Base-by-base conservation (phyloP, 2,329 filamentous ascomycete genomes). In the Diatrype stigma region DNA sequence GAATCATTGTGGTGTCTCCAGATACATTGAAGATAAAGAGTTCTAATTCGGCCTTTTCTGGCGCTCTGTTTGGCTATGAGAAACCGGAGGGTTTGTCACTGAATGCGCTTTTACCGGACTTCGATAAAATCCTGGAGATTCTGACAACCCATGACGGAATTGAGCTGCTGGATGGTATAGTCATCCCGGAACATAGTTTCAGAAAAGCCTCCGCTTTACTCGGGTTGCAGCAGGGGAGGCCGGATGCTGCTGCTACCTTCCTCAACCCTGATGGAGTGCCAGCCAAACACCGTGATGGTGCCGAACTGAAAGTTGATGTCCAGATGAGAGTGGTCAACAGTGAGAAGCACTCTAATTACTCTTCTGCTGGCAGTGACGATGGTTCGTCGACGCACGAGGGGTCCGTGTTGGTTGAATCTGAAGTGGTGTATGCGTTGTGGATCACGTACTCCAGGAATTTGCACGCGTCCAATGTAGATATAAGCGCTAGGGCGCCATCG, bases 311-410 rank as follows among this genome's bases (percentile, higher is more conserved):
- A 70, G 89, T 99, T 34, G 94, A 99, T 66, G 85, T 96, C 28
- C 94, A 99, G 70, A 90, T 99, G 87, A 85, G 94, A 32, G 91
- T 99, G 22, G 92, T 97, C 16, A 90, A 93, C 71, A 96, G 89
- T 67, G 91, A 93, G 60, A 86, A 85, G 58, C 81, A 84, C 19
- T 76, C 65, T 2, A 54, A 56, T n/a, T 54, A 60, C 38, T 63
- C 66, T 50, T 64, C 63, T 10, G 51, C 55, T 23, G 47, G 54
- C 26, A 67, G 64, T 40, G 63, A 66, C 16, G 63, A 66, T 23
- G 64, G 63, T 38, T 57, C 61, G 67, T 59, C 72, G 67, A 44
- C 49, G 14, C 64, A 64, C 12, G 70, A 70, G 32, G 67, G 69
- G n/a, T 63, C 74, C 8, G 77, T 80, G n/a, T 69, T 78, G 11